Conservation (phyloP, 331 rosid species). For the Telfairia occidentalis region DNA sequence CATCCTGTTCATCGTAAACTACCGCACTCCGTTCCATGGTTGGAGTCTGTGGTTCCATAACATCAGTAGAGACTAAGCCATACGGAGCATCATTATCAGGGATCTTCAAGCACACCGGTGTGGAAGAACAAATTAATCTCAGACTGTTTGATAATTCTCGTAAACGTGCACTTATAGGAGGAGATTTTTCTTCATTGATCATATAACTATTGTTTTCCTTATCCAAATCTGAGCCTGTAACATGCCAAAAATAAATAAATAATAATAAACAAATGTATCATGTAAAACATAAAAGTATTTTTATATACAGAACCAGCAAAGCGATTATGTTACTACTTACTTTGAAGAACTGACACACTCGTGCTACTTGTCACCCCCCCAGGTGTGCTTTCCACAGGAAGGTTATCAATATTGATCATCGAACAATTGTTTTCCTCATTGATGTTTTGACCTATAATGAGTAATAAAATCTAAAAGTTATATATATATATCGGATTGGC, state of each 20-base stretch:
- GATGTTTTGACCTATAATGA: neutral
- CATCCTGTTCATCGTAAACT: conserved; percentile 24
- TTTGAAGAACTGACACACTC: conserved; percentile 26
- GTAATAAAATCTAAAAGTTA: neutral
- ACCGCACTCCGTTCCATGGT: conserved; percentile 16
- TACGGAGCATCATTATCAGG: conserved; percentile 14
- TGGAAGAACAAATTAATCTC: conserved; percentile 32
- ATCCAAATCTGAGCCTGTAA: conserved; percentile 27
- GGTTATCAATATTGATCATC: conserved; percentile 16
- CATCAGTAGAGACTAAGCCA: conserved; percentile 21
- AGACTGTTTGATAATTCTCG: conserved; percentile 44
- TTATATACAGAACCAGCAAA: neutral
- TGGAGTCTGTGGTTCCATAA: conserved; percentile 64
- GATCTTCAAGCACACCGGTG: conserved; percentile 25
- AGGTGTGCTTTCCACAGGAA: conserved; percentile 19
- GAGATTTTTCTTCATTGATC: conserved; percentile 31
- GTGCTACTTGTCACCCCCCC: conserved; percentile 4
- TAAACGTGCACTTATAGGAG: conserved; percentile 59
- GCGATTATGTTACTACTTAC: conserved; percentile 19
- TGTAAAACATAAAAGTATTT: neutral
- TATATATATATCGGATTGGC: neutral
- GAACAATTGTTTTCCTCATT: neutral
- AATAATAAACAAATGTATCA: neutral
- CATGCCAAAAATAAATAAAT: neutral
- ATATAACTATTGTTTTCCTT: conserved; percentile 29